Evolutionary conservation across 1,139 yeast genomes (phyloP).

Genomic region (Lodderomyces theae): DNA sequence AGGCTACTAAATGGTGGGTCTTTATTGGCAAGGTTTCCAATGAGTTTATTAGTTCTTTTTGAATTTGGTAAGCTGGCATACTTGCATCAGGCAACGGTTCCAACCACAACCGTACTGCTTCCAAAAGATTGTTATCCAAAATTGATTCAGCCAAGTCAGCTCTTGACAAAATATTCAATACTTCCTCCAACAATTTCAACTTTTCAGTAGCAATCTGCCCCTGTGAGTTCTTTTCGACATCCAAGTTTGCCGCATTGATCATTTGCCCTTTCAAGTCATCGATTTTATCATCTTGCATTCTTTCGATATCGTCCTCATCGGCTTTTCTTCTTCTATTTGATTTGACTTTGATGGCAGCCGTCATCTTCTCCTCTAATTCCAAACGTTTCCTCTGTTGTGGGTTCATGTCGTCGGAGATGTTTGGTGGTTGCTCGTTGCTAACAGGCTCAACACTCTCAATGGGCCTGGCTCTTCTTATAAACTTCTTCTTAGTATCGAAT

Average conservation of each 20-base stretch:
- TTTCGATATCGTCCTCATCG: constrained; percentile 90
- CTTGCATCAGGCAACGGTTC: constrained; percentile 99
- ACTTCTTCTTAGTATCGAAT: constrained; percentile 39
- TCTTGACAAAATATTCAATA: constrained; percentile 70
- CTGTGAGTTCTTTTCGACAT: constrained; percentile 77
- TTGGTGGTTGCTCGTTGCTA: constrained; percentile 1
- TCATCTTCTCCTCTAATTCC: constrained; percentile 77
- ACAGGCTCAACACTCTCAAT: not conserved
- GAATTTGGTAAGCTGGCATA: constrained; percentile 94
- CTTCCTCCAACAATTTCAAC: constrained; percentile 76
- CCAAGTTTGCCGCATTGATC: constrained; percentile 91
- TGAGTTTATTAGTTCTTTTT: constrained; percentile 77
- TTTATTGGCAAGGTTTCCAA: constrained; percentile 81
- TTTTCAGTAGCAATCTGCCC: constrained; percentile 85
- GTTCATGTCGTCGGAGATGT: constrained; percentile 20
- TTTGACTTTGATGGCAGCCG: constrained; percentile 67
- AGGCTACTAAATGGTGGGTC: constrained; percentile 91
- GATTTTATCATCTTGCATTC: constrained; percentile 90
- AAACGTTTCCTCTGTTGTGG: constrained; percentile 61
- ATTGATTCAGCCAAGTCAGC: constrained; percentile 89
- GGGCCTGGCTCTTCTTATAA: constrained; percentile 29
- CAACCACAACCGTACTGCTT: constrained; percentile 93
- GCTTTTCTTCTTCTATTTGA: constrained; percentile 58
- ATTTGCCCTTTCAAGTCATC: constrained; percentile 79
- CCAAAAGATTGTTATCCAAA: constrained; percentile 88